Base-by-base conservation (phyloP, 2,329 filamentous ascomycete genomes). In the Colletotrichum karsti region DNA sequence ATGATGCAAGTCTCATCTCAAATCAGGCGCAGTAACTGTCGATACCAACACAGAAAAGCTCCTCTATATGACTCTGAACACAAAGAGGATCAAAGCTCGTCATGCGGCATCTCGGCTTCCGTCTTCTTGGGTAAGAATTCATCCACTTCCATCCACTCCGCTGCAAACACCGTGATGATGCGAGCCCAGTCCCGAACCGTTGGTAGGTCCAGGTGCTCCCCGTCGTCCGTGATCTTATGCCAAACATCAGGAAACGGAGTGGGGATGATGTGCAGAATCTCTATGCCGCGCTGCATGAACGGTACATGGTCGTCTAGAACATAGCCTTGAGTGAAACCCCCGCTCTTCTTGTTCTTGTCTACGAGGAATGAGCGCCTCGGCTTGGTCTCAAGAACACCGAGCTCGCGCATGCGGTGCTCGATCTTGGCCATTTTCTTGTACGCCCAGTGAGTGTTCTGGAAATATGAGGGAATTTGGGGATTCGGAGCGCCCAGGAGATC, bases 301-400 rank as follows among this genome's bases (percentile, higher is more conserved):
- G 96, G 96, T 5, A 98, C 79, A 77, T 99, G 96, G 75, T 99
- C 96, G 76, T 99, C 96, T 70, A 90, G 85, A 9, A 97, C 88
- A 67, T 79, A 89, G 50, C 77, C 84, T 60, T 75, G 77, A 44
- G 70, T 79, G 73, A 91, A 83, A 39, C 72, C 74, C 50, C 60
- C 79, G 54, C 83, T 75, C 24, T 76, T 77, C 55, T 91, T 93
- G 20, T 84, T 81, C 1, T 81, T 76, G 44, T 97, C 91, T 7
- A 86, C 81, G 5, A 98, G 82, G 76, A 97, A 97, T 0, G 79
- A 77, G 44, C 75, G 73, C n/a, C 73, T 70, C 0, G 87, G 75
- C 67, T 81, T 78, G 37, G 91, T 90, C 75, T 93, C 90, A 69
- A 95, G 88, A 35, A 92, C 80, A 1, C 83, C 83, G 1, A 95